phyloP scores from a whole-genome alignment of 1,139 yeast species.

The Protomyces pachydermus region DNA sequence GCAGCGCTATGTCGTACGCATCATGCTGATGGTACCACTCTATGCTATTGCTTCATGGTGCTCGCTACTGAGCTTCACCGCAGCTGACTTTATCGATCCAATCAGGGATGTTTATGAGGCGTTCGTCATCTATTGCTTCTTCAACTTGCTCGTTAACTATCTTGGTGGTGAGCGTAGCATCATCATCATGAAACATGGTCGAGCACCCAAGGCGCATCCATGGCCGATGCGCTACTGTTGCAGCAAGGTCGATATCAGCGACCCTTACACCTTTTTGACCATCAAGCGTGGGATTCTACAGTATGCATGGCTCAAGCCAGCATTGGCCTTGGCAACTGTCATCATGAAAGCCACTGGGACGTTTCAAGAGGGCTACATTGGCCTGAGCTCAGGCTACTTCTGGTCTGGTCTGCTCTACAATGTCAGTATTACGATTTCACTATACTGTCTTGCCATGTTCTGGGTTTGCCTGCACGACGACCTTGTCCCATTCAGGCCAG shows the following conservation, averaged over 20 bases:
- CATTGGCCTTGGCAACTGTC: slow-evolving; percentile 57
- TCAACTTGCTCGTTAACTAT: slow-evolving; percentile 71
- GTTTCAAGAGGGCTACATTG: slow-evolving; percentile 48
- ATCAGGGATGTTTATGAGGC: slow-evolving; percentile 84
- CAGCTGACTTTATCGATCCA: slow-evolving; percentile 61
- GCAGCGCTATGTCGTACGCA: slow-evolving; percentile 79
- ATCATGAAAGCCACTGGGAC: slow-evolving; percentile 50
- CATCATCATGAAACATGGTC: slow-evolving; percentile 65
- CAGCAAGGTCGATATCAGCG: slow-evolving; percentile 70
- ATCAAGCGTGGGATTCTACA: slow-evolving; percentile 85
- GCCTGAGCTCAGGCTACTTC: slow-evolving; percentile 50
- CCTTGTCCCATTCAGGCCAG: slow-evolving; percentile 72
- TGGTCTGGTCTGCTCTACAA: slow-evolving; percentile 74
- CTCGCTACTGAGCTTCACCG: slow-evolving; percentile 48
- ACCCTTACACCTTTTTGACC: slow-evolving; percentile 68
- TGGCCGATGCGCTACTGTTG: slow-evolving; percentile 54
- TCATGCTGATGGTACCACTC: slow-evolving; percentile 56
- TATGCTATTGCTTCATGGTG: slow-evolving; percentile 55
- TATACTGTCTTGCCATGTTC: slow-evolving; percentile 80
- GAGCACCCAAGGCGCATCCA: slow-evolving; percentile 61
- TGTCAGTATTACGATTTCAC: slow-evolving; percentile 69
- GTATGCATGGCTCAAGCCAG: slow-evolving; percentile 91
- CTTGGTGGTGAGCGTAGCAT: slow-evolving; percentile 90
- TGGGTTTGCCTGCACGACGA: slow-evolving; percentile 84
- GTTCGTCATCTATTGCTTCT: slow-evolving; percentile 89